Evolutionary conservation across 352 stramenopile species (phyloP).

Genomic region (Globisporangium echinulatum): DNA sequence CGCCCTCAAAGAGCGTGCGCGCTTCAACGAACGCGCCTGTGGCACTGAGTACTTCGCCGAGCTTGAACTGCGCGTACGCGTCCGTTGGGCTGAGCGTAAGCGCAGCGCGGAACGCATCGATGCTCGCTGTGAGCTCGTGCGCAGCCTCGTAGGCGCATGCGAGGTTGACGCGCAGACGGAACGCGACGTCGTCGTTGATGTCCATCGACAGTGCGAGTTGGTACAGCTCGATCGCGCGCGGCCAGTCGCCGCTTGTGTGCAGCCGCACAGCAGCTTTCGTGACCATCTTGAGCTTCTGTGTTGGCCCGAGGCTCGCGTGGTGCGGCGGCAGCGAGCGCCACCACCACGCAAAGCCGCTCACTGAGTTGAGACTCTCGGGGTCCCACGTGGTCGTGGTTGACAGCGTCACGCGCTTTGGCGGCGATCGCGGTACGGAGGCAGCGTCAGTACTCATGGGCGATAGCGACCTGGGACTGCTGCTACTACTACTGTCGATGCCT

Average conservation of each 20-base stretch:
- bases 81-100: constrained; percentile 38
- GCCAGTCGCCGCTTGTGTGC: constrained; percentile 55
- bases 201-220: constrained; percentile 47
- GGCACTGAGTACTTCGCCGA: constrained; percentile 37
- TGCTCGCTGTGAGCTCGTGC: constrained; percentile 26
- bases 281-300: constrained; percentile 76
- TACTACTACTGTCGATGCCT: neutral
- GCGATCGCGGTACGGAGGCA: constrained; percentile 21
- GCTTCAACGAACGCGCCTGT: constrained; percentile 36
- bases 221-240: constrained; percentile 68
- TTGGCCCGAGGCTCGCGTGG: constrained; percentile 51
- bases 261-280: constrained; percentile 65
- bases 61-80: constrained; percentile 52
- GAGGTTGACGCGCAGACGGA: constrained; percentile 63
- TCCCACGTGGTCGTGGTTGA: constrained; percentile 70
- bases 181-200: constrained; percentile 47
- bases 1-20: constrained; percentile 26
- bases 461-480: neutral
- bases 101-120: constrained; percentile 36
- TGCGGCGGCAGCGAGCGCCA: constrained; percentile 65
- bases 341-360: constrained; percentile 79
- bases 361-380: constrained; percentile 66
- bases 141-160: constrained; percentile 51
- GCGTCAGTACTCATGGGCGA: constrained; percentile 26
- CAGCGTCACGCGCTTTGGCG: constrained; percentile 29